Evolutionary conservation across 805 yeast species (phyloP), one percentile per base, ranked within the genome.

Genomic region (Candida taoyuanica): DNA sequence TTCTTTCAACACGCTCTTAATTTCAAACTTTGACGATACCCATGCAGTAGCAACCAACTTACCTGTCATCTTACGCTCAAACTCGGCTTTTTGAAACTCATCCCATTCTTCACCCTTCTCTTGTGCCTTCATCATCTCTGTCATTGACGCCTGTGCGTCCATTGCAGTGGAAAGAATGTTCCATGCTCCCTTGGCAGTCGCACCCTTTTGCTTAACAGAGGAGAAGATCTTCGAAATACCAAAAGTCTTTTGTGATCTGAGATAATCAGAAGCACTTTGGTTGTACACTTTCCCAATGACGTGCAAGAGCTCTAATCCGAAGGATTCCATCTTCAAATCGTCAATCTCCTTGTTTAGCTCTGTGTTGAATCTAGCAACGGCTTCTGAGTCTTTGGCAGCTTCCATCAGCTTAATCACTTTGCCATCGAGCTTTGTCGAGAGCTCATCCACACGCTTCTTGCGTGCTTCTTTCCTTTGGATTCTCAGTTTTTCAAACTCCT

Each of bases 11-110:
- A 85, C 80, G 20, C 82, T 71, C 43, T 81, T 81, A 37, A 89
- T 79, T 64, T 93, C 99, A 62, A 78, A 81, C 50, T 84, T 80
- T 16, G 96, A 86, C 28, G 95, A 85, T 17, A 85, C 85, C 99
- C 99, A 93, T 15, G 95, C 94, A 1, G 96, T 88, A 7, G 93
- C 91, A 35, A 93, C 70, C 17, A 93, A 75, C 59, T 91, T 93
- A 17, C 98, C 98, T 38, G 87, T 79, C 46, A 91, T 73, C 40
- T 76, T 65, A 35, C 87, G 74, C 55, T 91, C 96, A 64, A 84
- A 75, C 56, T 87, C 93, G 2, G 80, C 87, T 45, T 76, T 74
- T 51, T 75, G 73, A 38, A 74, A 82, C 6, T 77, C 75, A 31
- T 68, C 75, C 64, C 70, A 59, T 31, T 65, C 65, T 37, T 66